Percentiles rank a stretch among this genome's conserved stretches.
Evolutionary conservation across 257 asterid species (phyloP).

Genomic region (Jacaranda mimosifolia): DNA sequence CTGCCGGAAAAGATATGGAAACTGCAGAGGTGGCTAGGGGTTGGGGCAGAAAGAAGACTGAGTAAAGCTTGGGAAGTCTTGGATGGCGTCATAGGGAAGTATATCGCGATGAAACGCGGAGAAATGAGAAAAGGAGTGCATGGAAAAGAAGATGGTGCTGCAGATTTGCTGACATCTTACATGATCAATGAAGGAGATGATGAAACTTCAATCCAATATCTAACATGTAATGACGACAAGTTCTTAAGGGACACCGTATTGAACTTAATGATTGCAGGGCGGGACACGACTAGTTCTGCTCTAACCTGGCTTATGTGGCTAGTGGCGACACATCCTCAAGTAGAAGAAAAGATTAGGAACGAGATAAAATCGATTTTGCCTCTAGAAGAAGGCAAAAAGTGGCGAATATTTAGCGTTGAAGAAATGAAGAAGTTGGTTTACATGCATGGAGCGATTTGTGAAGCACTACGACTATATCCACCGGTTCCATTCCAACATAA

Average conservation of each 20-base stretch:
- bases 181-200: conserved; percentile 23
- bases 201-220: background rate
- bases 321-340: conserved; percentile 49
- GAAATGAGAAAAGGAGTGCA: conserved; percentile 12
- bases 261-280: conserved; percentile 67
- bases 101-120: conserved; percentile 42
- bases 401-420: conserved; percentile 39
- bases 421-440: conserved; percentile 47
- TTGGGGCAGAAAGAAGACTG: conserved; percentile 54
- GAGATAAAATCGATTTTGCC: conserved; percentile 41
- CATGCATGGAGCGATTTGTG: conserved; percentile 64
- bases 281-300: conserved; percentile 66
- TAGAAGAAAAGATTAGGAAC: conserved; percentile 45
- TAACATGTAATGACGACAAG: conserved; percentile 47
- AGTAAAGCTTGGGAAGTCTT: conserved; percentile 40
- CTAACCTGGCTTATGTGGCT: conserved; percentile 72
- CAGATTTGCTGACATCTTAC: conserved; percentile 55
- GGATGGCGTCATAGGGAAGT: conserved; percentile 43
- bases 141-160: background rate
- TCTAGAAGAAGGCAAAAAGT: background rate
- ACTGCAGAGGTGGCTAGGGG: conserved; percentile 49
- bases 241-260: conserved; percentile 59
- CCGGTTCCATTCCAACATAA: conserved; percentile 75
- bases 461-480: conserved; percentile 62
- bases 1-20: conserved; percentile 53